Conservation (phyloP, 31 red algal genomes). For the Asparagopsis taxiformis region DNA sequence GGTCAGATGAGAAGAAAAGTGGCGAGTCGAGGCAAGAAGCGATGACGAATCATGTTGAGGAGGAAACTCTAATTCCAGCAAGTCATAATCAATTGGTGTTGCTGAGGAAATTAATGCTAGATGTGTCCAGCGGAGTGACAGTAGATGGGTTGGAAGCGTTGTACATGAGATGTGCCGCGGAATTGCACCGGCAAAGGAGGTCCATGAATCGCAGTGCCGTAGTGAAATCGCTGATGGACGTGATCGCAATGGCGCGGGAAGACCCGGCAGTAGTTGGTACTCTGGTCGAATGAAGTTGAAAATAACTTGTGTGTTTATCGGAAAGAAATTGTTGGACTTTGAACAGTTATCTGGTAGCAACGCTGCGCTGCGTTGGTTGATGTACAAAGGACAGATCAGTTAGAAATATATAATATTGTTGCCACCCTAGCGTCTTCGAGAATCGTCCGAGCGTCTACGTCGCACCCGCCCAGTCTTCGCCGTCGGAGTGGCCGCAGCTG, state of each 20-base stretch:
- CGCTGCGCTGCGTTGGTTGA: too few species aligned
- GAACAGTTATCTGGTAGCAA: too few species aligned
- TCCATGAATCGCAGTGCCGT: conserved; percentile 38
- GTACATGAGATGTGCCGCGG: conserved; percentile 39
- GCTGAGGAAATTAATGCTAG: conserved; percentile 27
- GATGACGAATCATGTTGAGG: too few species aligned
- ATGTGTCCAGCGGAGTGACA: conserved; percentile 45
- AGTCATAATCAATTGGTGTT: conserved; percentile 10
- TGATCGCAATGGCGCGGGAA: conserved; percentile 27
- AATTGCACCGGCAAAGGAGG: conserved; percentile 18
- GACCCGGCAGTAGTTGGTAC: conserved; percentile 53
- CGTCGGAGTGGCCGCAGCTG: too few species aligned
- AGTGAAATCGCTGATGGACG: conserved; percentile 30
- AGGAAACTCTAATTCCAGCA: conserved; percentile 34
- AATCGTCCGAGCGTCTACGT: too few species aligned
- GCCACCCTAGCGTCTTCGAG: too few species aligned
- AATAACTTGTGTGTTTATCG: background rate
- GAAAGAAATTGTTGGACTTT: too few species aligned
- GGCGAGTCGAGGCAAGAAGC: too few species aligned
- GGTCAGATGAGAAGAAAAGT: too few species aligned
- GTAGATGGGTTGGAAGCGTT: conserved; percentile 56
- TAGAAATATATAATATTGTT: too few species aligned
- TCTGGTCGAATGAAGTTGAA: conserved; percentile 37
- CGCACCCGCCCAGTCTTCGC: too few species aligned
- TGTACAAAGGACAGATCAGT: too few species aligned